Percentiles rank a stretch among this genome's conserved stretches.
These are phyloP conservation scores for Nepenthes gracilis DNA, from an alignment of 148 eudicot species.

Conservation along the genomic window DNA sequence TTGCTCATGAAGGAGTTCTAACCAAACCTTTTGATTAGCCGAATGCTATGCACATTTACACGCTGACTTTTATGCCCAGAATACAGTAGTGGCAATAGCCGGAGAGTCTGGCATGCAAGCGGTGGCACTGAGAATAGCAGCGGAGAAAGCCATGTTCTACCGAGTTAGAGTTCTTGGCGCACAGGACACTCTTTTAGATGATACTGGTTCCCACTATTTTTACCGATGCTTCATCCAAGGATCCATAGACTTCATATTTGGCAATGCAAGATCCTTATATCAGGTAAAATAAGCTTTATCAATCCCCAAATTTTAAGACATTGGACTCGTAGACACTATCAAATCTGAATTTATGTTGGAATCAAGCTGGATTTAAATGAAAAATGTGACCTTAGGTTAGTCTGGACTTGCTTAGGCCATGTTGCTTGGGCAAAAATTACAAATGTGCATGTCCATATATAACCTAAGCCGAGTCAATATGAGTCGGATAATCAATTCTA, in stretches of 20 bases:
- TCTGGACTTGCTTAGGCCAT: too few relatives aligned
- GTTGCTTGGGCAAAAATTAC: too few relatives aligned
- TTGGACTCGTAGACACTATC: background rate
- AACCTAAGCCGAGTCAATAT: too few relatives aligned
- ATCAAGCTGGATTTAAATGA: too few relatives aligned
- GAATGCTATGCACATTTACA: background rate
- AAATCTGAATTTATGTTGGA: background rate
- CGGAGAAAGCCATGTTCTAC: conserved; percentile 55
- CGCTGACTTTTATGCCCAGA: conserved; percentile 22
- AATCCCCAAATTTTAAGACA: background rate
- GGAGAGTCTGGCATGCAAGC: conserved; percentile 69
- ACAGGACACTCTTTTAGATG: conserved; percentile 85
- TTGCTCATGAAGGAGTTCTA: too few relatives aligned
- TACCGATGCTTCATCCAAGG: conserved; percentile 69
- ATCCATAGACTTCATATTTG: conserved; percentile 77
- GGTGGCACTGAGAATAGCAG: conserved; percentile 69
- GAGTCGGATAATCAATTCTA: too few relatives aligned
- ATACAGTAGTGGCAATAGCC: conserved; percentile 45
- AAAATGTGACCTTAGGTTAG: too few relatives aligned
- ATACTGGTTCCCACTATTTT: conserved; percentile 66
- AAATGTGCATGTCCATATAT: too few relatives aligned
- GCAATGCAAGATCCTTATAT: conserved; percentile 72
- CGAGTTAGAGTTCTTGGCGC: conserved; percentile 55
- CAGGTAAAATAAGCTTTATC: conserved; percentile 20
- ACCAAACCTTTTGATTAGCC: too few relatives aligned